Evolutionary conservation across 1,139 yeast genomes (phyloP), one percentile per base, ranked within the genome.

Genomic region (Saccharomycopsis hybrid): DNA sequence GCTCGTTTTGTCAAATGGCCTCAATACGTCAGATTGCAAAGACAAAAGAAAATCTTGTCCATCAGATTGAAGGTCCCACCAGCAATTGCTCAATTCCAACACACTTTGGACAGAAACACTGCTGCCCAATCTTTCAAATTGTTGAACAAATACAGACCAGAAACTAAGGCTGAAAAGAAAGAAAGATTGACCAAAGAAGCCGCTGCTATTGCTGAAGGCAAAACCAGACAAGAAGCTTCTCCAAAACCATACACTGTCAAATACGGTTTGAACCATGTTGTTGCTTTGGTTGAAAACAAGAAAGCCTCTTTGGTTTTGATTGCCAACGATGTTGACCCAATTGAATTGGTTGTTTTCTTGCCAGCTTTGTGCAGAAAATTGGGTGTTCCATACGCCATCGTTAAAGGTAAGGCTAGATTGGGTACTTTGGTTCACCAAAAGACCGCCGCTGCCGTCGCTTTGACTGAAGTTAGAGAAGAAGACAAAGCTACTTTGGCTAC

Each of bases 31-130:
- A 88, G 95, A 78, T 78, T 85, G 63, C 95, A 87, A 77, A 88
- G 97, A 82, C 97, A 92, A 79, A 90, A 83, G 86, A 90, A 90
- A 80, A 85, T 90, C 68, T 80, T 90, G 72, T 78, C 85, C 65
- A 72, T 89, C 73, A 89, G 98, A 83, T 82, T 90, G 70, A 90
- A 90, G 85, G 97, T 90, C 68, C 98, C 98, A 62, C 98, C 98
- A 67, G 85, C 97, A 60, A 83, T 90, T 69, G 80, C 97, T 61
- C 97, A 92, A 77, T 92, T 90, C 83, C 87, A 87, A 69, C 77
- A 84, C 74, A 84, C 92, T 65, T 80, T 92, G 73, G 97, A 90
- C 82, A 90, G 90, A 84, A 90, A 90, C 87, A 84, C 97, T 64
- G 97, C 97, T 68, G 78, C 96, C 64, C 95, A 87, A 77, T 80